These are phyloP conservation scores for Penicillium sp. DNA, from an alignment of 2,329 filamentous ascomycete species.

Conservation along the genomic window DNA sequence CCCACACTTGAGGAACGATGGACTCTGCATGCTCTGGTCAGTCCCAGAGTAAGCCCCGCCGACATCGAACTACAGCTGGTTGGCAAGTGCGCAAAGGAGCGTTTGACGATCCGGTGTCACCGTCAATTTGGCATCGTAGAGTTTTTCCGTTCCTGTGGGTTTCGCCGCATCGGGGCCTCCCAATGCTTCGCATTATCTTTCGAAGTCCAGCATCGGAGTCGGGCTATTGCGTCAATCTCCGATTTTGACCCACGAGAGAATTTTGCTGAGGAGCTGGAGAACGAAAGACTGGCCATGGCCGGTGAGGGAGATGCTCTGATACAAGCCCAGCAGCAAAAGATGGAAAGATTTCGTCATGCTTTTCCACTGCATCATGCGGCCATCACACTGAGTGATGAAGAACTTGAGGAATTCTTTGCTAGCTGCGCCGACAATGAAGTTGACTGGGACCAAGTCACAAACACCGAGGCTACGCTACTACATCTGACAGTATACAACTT, in stretches of 20 bases:
- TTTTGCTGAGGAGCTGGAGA: slow-evolving; percentile 10
- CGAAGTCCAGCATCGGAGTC: slow-evolving; percentile 13
- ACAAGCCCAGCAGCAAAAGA: slow-evolving; percentile 5
- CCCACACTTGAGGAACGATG: slow-evolving; percentile 2
- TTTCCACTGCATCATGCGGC: slow-evolving; percentile 13
- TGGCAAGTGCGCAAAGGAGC: slow-evolving; percentile 13
- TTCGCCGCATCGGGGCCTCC: slow-evolving; percentile 15
- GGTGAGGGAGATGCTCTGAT: slow-evolving; percentile 2
- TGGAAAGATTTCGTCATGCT: slow-evolving; percentile 9
- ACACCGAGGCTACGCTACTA: slow-evolving; percentile 23
- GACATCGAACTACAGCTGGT: slow-evolving; percentile 11
- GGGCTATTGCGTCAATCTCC: slow-evolving; percentile 5
- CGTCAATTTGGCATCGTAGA: slow-evolving; percentile 4
- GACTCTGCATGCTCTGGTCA: slow-evolving; percentile 17
- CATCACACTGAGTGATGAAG: slow-evolving; percentile 12
- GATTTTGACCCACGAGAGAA: slow-evolving; percentile 13
- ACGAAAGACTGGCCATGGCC: slow-evolving; percentile 8
- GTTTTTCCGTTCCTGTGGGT: slow-evolving; percentile 23
- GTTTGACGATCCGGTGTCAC: slow-evolving; percentile 5
- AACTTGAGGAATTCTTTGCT: slow-evolving; percentile 11
- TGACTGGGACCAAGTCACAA: slow-evolving; percentile 13
- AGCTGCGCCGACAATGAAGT: slow-evolving; percentile 7
- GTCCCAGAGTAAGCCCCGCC: slow-evolving; percentile 12
- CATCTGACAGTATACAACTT: slow-evolving; percentile 22
- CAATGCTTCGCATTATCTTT: slow-evolving; percentile 16